A percentile compares a stretch with the other conserved stretches of the same genome.
phyloP scores from a whole-genome alignment of 371 early-diverging fungal species.

The Apophysomyces variabilis region DNA sequence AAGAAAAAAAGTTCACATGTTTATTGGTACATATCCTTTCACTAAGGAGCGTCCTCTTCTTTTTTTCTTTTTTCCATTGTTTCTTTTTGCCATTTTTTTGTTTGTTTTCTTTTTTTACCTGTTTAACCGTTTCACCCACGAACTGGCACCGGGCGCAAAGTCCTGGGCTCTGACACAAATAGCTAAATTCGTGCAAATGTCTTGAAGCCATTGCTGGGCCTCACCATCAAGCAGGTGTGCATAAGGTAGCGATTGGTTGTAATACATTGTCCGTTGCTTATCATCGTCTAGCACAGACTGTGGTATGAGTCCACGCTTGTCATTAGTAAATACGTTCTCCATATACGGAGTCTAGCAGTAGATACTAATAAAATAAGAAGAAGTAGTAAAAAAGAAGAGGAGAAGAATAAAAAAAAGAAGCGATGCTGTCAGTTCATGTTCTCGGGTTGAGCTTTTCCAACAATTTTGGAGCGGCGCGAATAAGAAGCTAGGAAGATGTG shows the following conservation, averaged over 20 bases:
- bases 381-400: neutral
- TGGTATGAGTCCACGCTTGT: conserved; percentile 25
- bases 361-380: neutral
- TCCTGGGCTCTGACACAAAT: conserved; percentile 61
- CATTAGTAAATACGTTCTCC: neutral
- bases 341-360: neutral
- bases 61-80: too few relatives aligned
- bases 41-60: neutral
- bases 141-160: conserved; percentile 58
- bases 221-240: conserved; percentile 54
- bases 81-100: neutral
- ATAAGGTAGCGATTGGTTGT: conserved; percentile 60
- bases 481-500: too few relatives aligned
- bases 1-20: neutral
- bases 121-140: conserved; percentile 63
- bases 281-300: conserved; percentile 48
- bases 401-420: neutral
- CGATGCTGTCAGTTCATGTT: neutral
- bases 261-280: conserved; percentile 45
- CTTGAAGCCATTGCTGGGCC: conserved; percentile 57
- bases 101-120: conserved; percentile 39
- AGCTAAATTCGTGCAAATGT: conserved; percentile 57
- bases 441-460: too few relatives aligned
- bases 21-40: neutral
- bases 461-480: too few relatives aligned